Evolutionary conservation across 306 rosid species (phyloP), one percentile per base, ranked within the genome.

Genomic region (Prunus davidiana): DNA sequence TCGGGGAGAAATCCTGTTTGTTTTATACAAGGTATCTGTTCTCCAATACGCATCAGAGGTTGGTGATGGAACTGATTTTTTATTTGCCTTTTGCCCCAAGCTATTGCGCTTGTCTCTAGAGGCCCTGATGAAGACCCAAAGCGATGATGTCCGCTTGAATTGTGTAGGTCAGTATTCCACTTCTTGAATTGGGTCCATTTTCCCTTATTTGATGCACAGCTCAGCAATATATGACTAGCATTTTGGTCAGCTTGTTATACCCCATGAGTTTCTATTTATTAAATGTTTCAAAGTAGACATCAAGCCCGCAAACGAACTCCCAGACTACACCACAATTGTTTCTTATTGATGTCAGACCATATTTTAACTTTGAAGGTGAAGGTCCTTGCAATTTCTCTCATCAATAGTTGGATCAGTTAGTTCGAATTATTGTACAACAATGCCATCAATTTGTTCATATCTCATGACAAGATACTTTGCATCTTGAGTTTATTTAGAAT

Each of bases 1-100:
- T 84, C 86, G 93, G 13, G 97, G 99, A 64, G 97, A 92, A 81
- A 85, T 88, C 54, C 89, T 92, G 73, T 95, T 90, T 84, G 88
- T 92, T 79, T 86, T 95, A 50, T 92, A 92, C 87, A 90, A 86
- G 86, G 43, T 92, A 12, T 89, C 87, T 51, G 70, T 75, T 74
- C 88, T 86, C 46, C 89, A 81, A 24, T 87, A 79, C 61, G 64
- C 90, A 43, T 83, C 90, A 41, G 79, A 74, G 61, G 89, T 81
- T 56, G 84, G 84, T 41, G 86, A 86, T 69, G 93, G 86, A 82
- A 73, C 63, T 82, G 93, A 86, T 81, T 54, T 89, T 72, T 79
- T 95, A 41, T 69, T 80, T 71, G 74, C 88, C 64, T 92, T 88
- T 72, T 85, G 93, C 86, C 91, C 97, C 50, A 86, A 84, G 88